A percentile compares a stretch with the other conserved stretches of the same genome.
phyloP scores from a whole-genome alignment of 202 grass and related monocot species.

The Brachypodium distachyon region DNA sequence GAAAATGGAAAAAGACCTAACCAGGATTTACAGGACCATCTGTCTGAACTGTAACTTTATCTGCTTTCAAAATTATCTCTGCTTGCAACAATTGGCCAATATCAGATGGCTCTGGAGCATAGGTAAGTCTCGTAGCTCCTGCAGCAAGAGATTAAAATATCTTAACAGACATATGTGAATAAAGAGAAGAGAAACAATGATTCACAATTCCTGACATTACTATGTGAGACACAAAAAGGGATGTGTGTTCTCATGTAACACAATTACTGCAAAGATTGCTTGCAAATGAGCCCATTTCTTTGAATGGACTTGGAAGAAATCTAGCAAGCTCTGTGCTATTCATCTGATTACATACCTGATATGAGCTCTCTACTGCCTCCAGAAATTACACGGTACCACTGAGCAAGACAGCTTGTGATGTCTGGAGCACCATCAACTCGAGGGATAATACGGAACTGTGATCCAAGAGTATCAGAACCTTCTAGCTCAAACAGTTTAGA shows the following conservation, averaged over 20 bases:
- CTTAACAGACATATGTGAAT: neutral
- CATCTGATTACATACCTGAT: slow-evolving; percentile 37
- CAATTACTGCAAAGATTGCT: neutral
- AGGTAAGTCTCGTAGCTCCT: slow-evolving; percentile 75
- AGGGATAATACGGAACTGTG: slow-evolving; percentile 63
- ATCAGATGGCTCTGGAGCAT: slow-evolving; percentile 96
- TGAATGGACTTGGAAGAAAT: neutral
- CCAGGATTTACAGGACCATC: slow-evolving; percentile 68
- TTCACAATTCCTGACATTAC: neutral
- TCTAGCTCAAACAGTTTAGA: slow-evolving; percentile 65
- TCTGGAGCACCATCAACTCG: slow-evolving; percentile 47
- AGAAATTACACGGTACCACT: slow-evolving; percentile 71
- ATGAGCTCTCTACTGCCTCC: slow-evolving; percentile 65
- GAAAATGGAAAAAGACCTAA: slow-evolving; percentile 25
- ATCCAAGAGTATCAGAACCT: slow-evolving; percentile 72
- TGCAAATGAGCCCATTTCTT: slow-evolving; percentile 4
- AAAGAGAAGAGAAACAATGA: neutral
- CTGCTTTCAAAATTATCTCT: slow-evolving; percentile 52
- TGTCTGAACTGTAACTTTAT: slow-evolving; percentile 47
- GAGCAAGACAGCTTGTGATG: slow-evolving; percentile 48
- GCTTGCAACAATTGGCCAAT: slow-evolving; percentile 77
- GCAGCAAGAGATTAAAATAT: slow-evolving; percentile 19
- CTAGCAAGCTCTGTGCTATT: slow-evolving; percentile 5
- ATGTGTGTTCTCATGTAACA: neutral
- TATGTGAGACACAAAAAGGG: neutral